These are phyloP conservation scores for Cyclotella sp. DNA, from an alignment of 108 stramenopile species.

Conservation along the genomic window DNA sequence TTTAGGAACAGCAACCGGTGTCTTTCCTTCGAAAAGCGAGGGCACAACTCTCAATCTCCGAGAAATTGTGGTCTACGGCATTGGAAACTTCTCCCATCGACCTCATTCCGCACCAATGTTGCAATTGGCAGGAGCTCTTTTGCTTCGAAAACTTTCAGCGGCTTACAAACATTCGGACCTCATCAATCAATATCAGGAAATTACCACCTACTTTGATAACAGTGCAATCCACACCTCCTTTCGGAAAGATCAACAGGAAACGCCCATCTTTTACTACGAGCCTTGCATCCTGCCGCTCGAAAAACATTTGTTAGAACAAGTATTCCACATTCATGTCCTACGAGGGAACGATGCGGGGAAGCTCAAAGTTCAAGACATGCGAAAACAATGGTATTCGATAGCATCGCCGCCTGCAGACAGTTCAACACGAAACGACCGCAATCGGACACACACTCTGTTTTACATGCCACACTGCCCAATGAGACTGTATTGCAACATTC, in stretches of 20 bases:
- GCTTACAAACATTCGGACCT: constrained; percentile 1
- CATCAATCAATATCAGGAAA: background rate
- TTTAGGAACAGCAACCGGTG: constrained; percentile 4
- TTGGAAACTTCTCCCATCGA: constrained; percentile 48
- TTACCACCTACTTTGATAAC: background rate
- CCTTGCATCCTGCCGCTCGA: constrained; percentile 49
- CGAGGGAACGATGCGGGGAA: constrained; percentile 52
- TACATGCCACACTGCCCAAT: constrained; percentile 60
- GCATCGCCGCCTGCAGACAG: background rate
- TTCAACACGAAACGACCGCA: background rate
- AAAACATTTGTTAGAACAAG: constrained; percentile 33
- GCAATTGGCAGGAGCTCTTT: constrained; percentile 47
- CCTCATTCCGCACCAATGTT: constrained; percentile 43
- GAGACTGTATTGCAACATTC: constrained; percentile 59
- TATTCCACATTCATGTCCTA: constrained; percentile 35
- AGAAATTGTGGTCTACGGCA: constrained; percentile 59
- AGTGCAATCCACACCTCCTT: constrained; percentile 13
- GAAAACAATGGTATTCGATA: constrained; percentile 9
- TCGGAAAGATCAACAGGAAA: constrained; percentile 31
- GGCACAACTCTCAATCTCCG: constrained; percentile 12
- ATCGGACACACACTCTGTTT: constrained; percentile 25
- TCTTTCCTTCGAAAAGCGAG: background rate
- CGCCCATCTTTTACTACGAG: constrained; percentile 53
- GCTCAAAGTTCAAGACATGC: constrained; percentile 26
- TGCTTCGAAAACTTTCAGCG: constrained; percentile 34